Conservation (phyloP, 2,329 filamentous ascomycete species). For the Aureobasidium mangrovei region DNA sequence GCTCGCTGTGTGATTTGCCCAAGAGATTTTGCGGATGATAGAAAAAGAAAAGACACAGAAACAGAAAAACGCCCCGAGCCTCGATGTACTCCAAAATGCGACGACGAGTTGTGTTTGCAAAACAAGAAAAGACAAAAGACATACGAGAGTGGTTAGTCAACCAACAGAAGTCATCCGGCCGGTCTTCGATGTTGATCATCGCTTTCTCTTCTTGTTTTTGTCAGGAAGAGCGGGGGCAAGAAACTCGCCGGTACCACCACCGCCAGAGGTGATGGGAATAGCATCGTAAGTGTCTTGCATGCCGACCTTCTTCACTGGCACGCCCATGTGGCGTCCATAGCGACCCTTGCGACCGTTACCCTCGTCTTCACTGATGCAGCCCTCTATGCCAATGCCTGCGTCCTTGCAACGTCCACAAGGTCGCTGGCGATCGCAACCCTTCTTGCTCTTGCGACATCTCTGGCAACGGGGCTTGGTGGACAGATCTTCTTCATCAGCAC, state of each 20-base stretch:
- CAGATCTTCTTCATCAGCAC: constrained; percentile 74
- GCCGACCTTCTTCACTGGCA: constrained; percentile 51
- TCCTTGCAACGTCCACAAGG: constrained; percentile 94
- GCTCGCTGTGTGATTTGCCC: neutral
- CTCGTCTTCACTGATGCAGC: constrained; percentile 95
- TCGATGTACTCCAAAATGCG: constrained; percentile 11
- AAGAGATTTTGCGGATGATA: constrained; percentile 5
- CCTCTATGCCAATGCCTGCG: constrained; percentile 84
- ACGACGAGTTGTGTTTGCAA: neutral
- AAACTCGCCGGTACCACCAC: constrained; percentile 26
- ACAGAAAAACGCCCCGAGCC: neutral
- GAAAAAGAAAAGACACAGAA: neutral
- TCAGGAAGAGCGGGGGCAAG: constrained; percentile 34
- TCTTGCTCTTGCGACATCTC: constrained; percentile 98
- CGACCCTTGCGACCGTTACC: constrained; percentile 94
- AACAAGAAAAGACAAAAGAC: neutral
- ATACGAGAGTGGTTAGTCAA: constrained; percentile 5
- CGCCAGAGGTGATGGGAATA: constrained; percentile 17
- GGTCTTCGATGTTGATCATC: constrained; percentile 28
- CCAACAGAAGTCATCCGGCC: neutral
- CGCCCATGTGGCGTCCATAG: constrained; percentile 65
- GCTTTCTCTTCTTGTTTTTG: constrained; percentile 63
- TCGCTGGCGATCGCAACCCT: constrained; percentile 92
- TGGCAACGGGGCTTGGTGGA: constrained; percentile 96
- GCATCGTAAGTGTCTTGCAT: constrained; percentile 14